phyloP scores from a whole-genome alignment of 257 asterid species.

The Pogostemon cablin region DNA sequence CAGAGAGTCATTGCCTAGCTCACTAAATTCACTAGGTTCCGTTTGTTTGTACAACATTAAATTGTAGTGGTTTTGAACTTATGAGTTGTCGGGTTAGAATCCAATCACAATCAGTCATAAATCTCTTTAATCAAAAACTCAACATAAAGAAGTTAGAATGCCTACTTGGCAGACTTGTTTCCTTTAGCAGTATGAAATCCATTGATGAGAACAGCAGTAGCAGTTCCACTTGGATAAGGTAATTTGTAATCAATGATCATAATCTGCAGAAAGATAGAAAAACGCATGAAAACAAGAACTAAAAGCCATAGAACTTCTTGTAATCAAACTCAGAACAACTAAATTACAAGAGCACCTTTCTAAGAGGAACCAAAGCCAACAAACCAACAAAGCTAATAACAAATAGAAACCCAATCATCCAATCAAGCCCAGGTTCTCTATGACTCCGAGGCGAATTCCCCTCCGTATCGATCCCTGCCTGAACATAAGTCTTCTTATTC shows the following conservation, averaged over 20 bases:
- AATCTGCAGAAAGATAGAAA: conserved; percentile 38
- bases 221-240: conserved; percentile 74
- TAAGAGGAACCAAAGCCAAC: conserved; percentile 68
- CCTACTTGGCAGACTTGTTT: conserved; percentile 62
- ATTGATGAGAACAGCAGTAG: conserved; percentile 74
- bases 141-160: neutral
- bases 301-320: neutral
- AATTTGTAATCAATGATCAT: conserved; percentile 65
- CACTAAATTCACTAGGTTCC: neutral
- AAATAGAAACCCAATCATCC: conserved; percentile 79
- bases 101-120: neutral
- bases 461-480: conserved; percentile 58
- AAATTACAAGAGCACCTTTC: conserved; percentile 48
- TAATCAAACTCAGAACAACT: neutral
- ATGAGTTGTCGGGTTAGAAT: neutral
- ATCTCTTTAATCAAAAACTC: neutral
- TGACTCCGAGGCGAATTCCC: conserved; percentile 59
- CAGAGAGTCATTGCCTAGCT: neutral
- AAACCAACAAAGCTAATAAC: conserved; percentile 67
- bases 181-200: conserved; percentile 73
- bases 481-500: conserved; percentile 58
- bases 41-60: neutral
- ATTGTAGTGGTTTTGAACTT: conserved; percentile 2
- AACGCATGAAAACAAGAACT: neutral
- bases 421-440: conserved; percentile 61